phyloP scores from a whole-genome alignment of 148 eudicot genomes.

The Rhododendron henanense region DNA sequence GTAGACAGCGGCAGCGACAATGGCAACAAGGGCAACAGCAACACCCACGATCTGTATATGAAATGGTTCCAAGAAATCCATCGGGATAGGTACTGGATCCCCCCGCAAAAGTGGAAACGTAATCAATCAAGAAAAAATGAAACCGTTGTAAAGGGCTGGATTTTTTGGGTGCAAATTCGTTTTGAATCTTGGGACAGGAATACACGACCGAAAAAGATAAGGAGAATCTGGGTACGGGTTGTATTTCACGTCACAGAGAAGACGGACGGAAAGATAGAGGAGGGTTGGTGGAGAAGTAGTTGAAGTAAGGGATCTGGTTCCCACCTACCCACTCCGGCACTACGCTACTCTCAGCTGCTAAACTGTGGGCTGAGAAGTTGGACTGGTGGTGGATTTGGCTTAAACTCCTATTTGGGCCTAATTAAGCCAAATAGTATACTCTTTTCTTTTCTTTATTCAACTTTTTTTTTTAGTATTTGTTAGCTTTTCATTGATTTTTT shows the following conservation, averaged over 20 bases:
- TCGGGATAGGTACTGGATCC: conserved; percentile 5
- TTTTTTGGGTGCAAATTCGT: neutral
- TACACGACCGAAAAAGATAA: neutral
- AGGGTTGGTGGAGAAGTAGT: neutral
- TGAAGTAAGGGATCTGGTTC: neutral
- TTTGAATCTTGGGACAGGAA: neutral
- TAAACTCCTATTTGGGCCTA: too few species aligned
- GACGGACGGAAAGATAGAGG: neutral
- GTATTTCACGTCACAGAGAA: neutral
- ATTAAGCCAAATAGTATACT: too few species aligned
- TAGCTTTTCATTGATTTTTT: too few species aligned
- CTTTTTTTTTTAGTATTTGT: too few species aligned
- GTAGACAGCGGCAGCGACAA: conserved; percentile 47
- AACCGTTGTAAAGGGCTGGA: neutral
- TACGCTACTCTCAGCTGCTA: neutral
- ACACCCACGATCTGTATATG: conserved; percentile 61
- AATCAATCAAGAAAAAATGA: neutral
- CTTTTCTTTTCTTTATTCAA: too few species aligned
- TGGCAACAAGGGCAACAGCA: conserved; percentile 62
- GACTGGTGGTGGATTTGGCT: too few species aligned
- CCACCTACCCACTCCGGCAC: neutral
- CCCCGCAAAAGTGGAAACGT: neutral
- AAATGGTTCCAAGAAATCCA: conserved; percentile 50
- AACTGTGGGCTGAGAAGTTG: too few species aligned
- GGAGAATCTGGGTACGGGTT: neutral